Evolutionary conservation across 495 filamentous ascomycete genomes (phyloP).

Genomic region (Talaromyces thailandensis): DNA sequence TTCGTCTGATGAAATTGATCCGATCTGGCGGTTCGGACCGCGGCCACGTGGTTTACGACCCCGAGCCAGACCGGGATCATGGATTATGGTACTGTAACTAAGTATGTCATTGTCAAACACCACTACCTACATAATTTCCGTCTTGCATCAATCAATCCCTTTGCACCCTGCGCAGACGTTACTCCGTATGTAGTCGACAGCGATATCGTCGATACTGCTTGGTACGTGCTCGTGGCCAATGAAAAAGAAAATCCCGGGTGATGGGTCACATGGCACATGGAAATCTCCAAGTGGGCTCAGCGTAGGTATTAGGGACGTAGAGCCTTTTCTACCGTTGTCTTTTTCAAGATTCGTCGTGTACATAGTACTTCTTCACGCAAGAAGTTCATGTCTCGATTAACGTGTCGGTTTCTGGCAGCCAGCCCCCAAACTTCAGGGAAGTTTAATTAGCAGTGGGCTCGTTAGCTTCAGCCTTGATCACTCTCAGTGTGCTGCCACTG

Average conservation of each 20-base stretch:
- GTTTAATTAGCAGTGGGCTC: neutral
- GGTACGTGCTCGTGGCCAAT: neutral
- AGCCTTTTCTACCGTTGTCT: too few relatives aligned
- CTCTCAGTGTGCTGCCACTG: too few relatives aligned
- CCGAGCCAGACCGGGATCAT: neutral
- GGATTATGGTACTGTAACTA: neutral
- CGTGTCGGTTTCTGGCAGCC: neutral
- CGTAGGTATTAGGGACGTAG: too few relatives aligned
- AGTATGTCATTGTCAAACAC: neutral
- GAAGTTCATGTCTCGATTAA: neutral
- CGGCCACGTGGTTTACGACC: conserved; percentile 5
- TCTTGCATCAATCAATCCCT: neutral
- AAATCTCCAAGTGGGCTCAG: conserved; percentile 1
- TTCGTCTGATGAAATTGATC: neutral
- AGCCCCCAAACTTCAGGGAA: neutral
- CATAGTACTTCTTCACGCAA: neutral
- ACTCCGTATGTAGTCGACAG: too few relatives aligned
- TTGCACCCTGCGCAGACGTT: too few relatives aligned
- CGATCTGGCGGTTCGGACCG: conserved; percentile 4
- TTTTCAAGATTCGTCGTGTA: neutral
- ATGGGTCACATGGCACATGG: conserved; percentile 3
- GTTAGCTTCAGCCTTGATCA: neutral
- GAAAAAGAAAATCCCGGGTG: neutral
- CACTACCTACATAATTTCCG: neutral
- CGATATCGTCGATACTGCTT: neutral